Conservation (phyloP, 2,329 filamentous ascomycete species). For the Ophiostoma quercus region DNA sequence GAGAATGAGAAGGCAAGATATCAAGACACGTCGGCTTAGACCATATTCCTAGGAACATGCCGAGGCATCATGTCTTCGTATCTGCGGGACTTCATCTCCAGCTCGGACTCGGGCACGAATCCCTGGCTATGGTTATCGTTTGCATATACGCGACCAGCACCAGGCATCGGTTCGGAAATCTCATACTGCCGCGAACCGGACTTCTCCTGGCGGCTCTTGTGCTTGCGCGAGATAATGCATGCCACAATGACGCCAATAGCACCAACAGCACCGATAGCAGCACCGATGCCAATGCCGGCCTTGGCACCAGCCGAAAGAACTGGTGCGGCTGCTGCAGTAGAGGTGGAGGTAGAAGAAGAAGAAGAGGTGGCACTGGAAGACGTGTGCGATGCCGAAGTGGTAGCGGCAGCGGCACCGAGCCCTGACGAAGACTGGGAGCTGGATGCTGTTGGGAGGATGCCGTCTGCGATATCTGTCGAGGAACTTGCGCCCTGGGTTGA, state of each 20-base stretch:
- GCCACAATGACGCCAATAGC: constrained; percentile 23
- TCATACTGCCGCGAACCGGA: constrained; percentile 28
- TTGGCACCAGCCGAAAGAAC: constrained; percentile 26
- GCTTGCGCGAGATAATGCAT: constrained; percentile 24
- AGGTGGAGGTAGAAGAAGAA: background rate
- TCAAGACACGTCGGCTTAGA: constrained; percentile 24
- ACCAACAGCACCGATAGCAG: constrained; percentile 25
- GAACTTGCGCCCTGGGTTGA: background rate
- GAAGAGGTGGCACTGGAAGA: constrained; percentile 2
- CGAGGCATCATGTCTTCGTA: constrained; percentile 56
- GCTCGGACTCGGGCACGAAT: constrained; percentile 39
- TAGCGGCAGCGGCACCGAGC: background rate
- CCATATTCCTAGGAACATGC: constrained; percentile 42
- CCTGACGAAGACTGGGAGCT: background rate
- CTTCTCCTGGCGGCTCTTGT: constrained; percentile 15
- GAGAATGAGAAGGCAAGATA: background rate
- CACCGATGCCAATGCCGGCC: constrained; percentile 28
- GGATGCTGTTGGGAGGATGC: background rate
- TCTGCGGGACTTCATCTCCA: constrained; percentile 48
- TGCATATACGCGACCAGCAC: constrained; percentile 40
- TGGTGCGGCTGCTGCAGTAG: constrained; percentile 12
- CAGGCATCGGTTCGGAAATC: constrained; percentile 50
- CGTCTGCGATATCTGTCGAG: background rate
- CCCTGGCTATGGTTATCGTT: constrained; percentile 37
- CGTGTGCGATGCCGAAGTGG: background rate